Percentiles rank a stretch among this genome's conserved stretches.
Conservation (phyloP, 192 early-diverging fungal species). For the Phycomyces blakesleeanus region DNA sequence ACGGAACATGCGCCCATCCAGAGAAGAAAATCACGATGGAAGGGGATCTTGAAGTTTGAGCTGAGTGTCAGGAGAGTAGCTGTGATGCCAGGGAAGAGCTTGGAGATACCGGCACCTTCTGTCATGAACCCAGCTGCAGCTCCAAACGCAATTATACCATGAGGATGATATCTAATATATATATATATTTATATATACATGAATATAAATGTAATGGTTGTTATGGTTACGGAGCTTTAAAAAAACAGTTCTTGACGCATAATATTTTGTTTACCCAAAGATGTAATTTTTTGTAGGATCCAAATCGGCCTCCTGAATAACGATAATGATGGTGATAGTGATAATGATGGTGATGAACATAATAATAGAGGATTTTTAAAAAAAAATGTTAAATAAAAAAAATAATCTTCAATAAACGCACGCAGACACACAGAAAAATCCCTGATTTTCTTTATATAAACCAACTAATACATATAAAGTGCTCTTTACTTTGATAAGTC, state of each 20-base stretch:
- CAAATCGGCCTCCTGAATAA: slow-evolving; percentile 66
- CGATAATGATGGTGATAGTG: neutral
- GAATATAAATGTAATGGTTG: neutral
- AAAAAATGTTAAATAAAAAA: no score
- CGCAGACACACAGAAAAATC: no score
- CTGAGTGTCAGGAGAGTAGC: slow-evolving; percentile 76
- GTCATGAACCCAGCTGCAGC: slow-evolving; percentile 78
- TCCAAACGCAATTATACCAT: slow-evolving; percentile 84
- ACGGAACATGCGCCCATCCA: slow-evolving; percentile 75
- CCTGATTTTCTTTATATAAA: no score
- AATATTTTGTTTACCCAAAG: slow-evolving; percentile 50
- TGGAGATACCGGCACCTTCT: slow-evolving; percentile 71
- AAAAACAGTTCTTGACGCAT: no score
- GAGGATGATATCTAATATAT: slow-evolving; percentile 75
- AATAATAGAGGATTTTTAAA: no score
- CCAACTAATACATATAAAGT: no score
- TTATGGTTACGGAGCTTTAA: neutral
- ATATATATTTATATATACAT: neutral
- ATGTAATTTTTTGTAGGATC: slow-evolving; percentile 84
- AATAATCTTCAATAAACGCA: no score
- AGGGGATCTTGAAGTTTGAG: slow-evolving; percentile 78
- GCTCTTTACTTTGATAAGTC: slow-evolving; percentile 57
- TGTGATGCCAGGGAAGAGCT: slow-evolving; percentile 74
- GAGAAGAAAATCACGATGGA: slow-evolving; percentile 82
- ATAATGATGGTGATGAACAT: no score